Evolutionary conservation across 805 yeast genomes (phyloP).

Genomic region (Phaffomyces opuntiae): DNA sequence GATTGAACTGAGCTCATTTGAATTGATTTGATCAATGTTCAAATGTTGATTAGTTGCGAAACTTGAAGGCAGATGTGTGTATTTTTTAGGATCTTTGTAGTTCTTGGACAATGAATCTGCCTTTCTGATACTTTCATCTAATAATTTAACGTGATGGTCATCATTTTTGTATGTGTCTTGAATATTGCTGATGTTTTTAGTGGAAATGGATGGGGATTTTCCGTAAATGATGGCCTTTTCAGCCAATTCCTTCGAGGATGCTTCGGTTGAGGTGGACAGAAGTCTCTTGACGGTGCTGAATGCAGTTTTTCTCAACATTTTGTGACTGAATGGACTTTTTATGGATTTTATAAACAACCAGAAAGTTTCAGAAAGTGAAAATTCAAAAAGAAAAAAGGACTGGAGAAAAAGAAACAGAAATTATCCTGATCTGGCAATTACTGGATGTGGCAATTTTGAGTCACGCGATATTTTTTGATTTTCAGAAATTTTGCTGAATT

Average conservation of each 20-base stretch:
- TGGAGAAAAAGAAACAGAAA: too few species aligned
- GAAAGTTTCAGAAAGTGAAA: too few species aligned
- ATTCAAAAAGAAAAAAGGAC: too few species aligned
- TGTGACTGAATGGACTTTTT: background rate
- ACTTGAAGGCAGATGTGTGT: slow-evolving; percentile 39
- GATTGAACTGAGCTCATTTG: slow-evolving; percentile 39
- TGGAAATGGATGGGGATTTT: background rate
- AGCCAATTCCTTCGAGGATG: slow-evolving; percentile 17
- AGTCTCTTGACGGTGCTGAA: slow-evolving; percentile 7
- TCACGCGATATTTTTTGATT: too few species aligned
- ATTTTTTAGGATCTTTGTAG: slow-evolving; percentile 13
- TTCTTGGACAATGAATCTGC: slow-evolving; percentile 18
- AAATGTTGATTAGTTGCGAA: slow-evolving; percentile 56
- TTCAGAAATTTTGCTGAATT: too few species aligned
- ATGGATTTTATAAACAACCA: background rate
- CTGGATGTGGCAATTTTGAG: too few species aligned
- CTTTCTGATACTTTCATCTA: slow-evolving; percentile 21
- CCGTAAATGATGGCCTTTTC: slow-evolving; percentile 20
- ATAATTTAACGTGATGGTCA: slow-evolving; percentile 13
- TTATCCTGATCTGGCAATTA: too few species aligned
- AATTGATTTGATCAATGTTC: slow-evolving; percentile 33
- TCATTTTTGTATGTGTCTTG: background rate
- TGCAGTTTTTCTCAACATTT: background rate
- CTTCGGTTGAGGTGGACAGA: slow-evolving; percentile 16
- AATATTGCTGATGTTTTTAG: background rate